Conservation (phyloP, 495 filamentous ascomycete genomes). For the Aspergillus panamensis region DNA sequence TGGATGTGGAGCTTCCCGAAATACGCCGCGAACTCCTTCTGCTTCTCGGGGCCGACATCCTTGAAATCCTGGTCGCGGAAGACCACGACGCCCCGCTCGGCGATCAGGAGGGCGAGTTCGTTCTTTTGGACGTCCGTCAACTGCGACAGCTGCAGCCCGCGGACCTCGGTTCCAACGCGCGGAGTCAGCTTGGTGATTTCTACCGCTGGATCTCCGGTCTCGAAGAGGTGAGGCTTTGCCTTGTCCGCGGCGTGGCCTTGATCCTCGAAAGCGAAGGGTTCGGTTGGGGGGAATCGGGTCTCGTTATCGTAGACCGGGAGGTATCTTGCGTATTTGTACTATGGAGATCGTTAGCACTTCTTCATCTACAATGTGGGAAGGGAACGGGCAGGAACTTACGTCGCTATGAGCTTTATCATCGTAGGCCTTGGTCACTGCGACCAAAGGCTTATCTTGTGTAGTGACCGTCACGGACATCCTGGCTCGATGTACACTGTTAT, state of each 20-base stretch:
- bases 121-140: slow-evolving; percentile 68
- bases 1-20: slow-evolving; percentile 61
- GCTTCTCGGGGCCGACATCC: slow-evolving; percentile 54
- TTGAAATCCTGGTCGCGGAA: slow-evolving; percentile 67
- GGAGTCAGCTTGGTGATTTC: slow-evolving; percentile 61
- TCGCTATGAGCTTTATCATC: slow-evolving; percentile 6
- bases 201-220: slow-evolving; percentile 50
- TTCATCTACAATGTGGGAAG: background rate
- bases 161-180: slow-evolving; percentile 69
- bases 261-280: slow-evolving; percentile 47
- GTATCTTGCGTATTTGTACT: slow-evolving; percentile 44
- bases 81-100: slow-evolving; percentile 69
- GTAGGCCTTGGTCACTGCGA: slow-evolving; percentile 5
- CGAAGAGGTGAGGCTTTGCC: slow-evolving; percentile 4
- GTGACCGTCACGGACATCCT: slow-evolving; percentile 9
- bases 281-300: slow-evolving; percentile 41
- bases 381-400: background rate
- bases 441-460: background rate
- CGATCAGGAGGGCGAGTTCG: slow-evolving; percentile 68
- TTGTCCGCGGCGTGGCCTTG: slow-evolving; percentile 45
- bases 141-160: slow-evolving; percentile 63
- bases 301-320: slow-evolving; percentile 49
- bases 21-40: slow-evolving; percentile 61
- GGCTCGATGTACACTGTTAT: background rate
- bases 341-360: background rate